Base-by-base conservation (phyloP, 2,329 filamentous ascomycete genomes). In the Septoria linicola region DNA sequence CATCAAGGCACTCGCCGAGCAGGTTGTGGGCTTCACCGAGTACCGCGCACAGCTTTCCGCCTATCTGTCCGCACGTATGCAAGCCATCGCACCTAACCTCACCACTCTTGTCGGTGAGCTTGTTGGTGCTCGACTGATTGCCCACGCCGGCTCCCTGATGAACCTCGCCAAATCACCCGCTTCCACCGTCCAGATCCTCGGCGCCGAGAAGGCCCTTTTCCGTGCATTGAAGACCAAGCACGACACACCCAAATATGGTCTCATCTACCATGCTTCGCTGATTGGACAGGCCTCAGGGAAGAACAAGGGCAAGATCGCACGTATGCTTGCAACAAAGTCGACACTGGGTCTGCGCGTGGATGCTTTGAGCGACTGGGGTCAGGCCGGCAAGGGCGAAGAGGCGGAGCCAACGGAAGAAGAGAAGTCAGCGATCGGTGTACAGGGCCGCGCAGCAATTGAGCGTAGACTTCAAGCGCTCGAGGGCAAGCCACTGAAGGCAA, bases 291-390 rank as follows among this genome's bases (percentile, higher is more conserved):
- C 93, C 23, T 95, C 89, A 16, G 93, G 93, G 66, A 92, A 89
- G 78, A 97, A 97, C 80, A 99, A 99, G 85, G 93, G 93, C 65
- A 99, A 99, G 80, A 96, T 99, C 68, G 93, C 93, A 35, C 89
- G 93, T 80, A 90, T 96, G 79, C 81, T 99, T 55, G 88, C 93
- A 41, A 87, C 92, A 62, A 97, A 97, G 80, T 85, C 92, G 40
- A 89, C 93, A 20, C 82, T 99, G 43, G 91, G 91, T 78, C 79
- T 96, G 41, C 90, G 93, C 74, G 88, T 96, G 42, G 93, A 99
- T 72, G 89, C 93, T 21, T 80, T 95, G 37, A 84, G 85, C 47
- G 87, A 91, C 58, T 89, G 87, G 78, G 81, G 81, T 57, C 80
- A 80, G 40, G 82, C 86, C 51, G 82, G 82, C 54, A 78, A 85